These are phyloP conservation scores for Aureobasidium sp. DNA, from an alignment of 2,329 filamentous ascomycete species.

Conservation along the genomic window DNA sequence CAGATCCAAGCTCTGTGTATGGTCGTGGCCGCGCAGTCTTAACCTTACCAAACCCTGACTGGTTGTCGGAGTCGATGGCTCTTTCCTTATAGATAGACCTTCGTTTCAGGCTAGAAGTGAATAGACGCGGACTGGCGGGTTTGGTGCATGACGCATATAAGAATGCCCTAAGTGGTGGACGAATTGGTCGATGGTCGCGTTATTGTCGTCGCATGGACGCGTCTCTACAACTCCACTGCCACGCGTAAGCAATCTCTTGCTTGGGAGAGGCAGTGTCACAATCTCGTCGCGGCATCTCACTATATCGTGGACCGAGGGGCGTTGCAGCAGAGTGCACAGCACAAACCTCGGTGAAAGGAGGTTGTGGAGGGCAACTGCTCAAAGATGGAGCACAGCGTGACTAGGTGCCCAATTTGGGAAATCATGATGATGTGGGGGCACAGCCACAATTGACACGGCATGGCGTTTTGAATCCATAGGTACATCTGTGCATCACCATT, in stretches of 20 bases:
- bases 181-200: not conserved
- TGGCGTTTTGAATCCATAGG: not conserved
- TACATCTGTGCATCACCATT: not conserved
- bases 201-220: not conserved
- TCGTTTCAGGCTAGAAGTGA: not conserved
- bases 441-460: not conserved
- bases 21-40: not conserved
- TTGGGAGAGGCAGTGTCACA: not conserved
- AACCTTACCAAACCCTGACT: not conserved
- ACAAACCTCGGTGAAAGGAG: not conserved
- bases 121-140: not conserved
- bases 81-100: not conserved
- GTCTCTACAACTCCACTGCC: not conserved
- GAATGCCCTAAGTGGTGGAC: not conserved
- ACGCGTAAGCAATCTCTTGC: not conserved
- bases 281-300: not conserved
- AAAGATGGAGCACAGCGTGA: not conserved
- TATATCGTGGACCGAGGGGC: too few relatives aligned
- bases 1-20: not conserved
- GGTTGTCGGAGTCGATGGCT: not conserved
- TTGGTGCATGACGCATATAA: not conserved
- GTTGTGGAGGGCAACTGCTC: not conserved
- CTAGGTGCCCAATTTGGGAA: not conserved
- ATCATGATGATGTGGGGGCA: not conserved
- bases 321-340: not conserved